Evolutionary conservation across 2,329 filamentous ascomycete species (phyloP), one percentile per base, ranked within the genome.

Genomic region (Colletotrichum lindemuthianum): DNA sequence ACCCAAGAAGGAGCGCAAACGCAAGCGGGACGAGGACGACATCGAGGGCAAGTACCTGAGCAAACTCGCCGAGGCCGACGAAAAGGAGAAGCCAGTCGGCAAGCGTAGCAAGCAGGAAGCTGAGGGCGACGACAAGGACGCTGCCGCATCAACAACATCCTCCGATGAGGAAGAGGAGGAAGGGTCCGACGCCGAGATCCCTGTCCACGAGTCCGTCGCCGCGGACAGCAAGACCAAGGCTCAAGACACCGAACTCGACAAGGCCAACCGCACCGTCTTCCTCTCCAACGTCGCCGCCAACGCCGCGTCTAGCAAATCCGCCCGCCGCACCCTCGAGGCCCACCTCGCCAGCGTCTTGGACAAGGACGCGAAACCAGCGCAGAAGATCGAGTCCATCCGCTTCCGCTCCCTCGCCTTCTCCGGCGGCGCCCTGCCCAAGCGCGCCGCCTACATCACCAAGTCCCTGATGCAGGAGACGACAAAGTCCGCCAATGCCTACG

Each of bases 401-500:
- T 99, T 98, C 83, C 92, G 96, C 63, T 98, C 95, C 8, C 92
- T 93, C 12, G 92, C 96, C 2, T 98, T 96, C 76, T 86, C 91
- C 6, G 88, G 88, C 34, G 86, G 83, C 40, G 83, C 88, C 13
- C 86, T 97, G 60, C 96, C 96, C 53, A 97, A 97, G 80, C 92
- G 95, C 67, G 96, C 95, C n/a, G 92, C 96, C 32, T 98, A 89
- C 76, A 96, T 95, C 67, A 96, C 92, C 71, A 93, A 94, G 75
- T 90, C 93, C 32, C 83, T 98, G 63, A 95, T 97, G 90, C 90
- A 92, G 66, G 88, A 92, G 16, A 99, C 96, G 1, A 96, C 95
- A 1, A 92, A 92, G 72, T 96, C 92, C 67, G 93, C 94, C 64
- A 97, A 99, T 75, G 96, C 96, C 50, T 99, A 99, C 74, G 92